A percentile compares a stretch with the other conserved stretches of the same genome.
phyloP scores from a whole-genome alignment of 2,329 filamentous ascomycete species.

The Ophiosphaerella narmari region DNA sequence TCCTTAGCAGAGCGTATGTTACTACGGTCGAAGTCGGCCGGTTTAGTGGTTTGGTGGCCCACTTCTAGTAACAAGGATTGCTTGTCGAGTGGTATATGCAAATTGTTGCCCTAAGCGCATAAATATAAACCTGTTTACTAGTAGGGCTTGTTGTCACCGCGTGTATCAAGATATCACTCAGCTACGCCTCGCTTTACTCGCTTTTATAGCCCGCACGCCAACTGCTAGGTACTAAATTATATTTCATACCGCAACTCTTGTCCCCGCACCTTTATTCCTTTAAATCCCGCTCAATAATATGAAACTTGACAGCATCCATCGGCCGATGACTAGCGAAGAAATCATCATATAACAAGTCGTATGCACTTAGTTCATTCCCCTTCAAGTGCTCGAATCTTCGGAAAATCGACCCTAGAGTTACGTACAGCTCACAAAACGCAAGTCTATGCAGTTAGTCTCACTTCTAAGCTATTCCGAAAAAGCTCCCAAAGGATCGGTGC shows the following conservation, averaged over 20 bases:
- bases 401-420: constrained; percentile 2
- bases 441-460: constrained; percentile 3
- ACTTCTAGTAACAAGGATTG: too few species aligned
- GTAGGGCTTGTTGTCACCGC: not conserved
- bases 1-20: too few species aligned
- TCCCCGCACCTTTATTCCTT: constrained; percentile 2
- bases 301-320: constrained; percentile 3
- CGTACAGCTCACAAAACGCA: constrained; percentile 3
- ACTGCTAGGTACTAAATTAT: not conserved
- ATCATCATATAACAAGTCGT: constrained; percentile 3
- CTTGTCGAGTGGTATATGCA: too few species aligned
- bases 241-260: constrained; percentile 1
- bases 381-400: constrained; percentile 3
- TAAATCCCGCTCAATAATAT: constrained; percentile 1
- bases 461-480: constrained; percentile 1
- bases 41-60: too few species aligned
- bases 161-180: not conserved
- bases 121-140: too few species aligned
- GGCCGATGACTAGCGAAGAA: constrained; percentile 4
- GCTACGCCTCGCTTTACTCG: not conserved
- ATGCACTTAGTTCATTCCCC: constrained; percentile 4
- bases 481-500: constrained; percentile 2
- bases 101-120: too few species aligned
- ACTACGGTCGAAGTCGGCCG: too few species aligned
- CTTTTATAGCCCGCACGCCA: not conserved